Conservation (phyloP, 805 yeast genomes). For the Hanseniaspora guilliermondii region DNA sequence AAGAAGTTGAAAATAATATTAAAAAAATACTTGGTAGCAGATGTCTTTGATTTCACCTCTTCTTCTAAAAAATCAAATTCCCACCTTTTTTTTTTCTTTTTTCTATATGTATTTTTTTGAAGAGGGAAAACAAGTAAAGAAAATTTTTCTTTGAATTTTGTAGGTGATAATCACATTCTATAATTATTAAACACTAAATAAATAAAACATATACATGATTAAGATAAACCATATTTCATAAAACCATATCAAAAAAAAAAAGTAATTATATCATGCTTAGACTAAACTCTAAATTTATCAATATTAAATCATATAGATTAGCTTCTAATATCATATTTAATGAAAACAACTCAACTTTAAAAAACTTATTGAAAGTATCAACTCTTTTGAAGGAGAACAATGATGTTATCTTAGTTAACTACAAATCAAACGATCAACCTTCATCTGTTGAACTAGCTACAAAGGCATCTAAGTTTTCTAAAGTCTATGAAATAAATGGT, state of each 20-base stretch:
- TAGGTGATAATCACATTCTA: not conserved
- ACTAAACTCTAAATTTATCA: not conserved
- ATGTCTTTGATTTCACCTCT: no score
- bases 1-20: no score
- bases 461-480: conserved; percentile 29
- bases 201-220: not conserved
- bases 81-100: no score
- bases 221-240: no score
- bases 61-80: no score
- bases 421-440: not conserved
- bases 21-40: no score
- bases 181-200: not conserved
- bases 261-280: not conserved
- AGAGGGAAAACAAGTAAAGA: no score
- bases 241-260: no score
- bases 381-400: not conserved
- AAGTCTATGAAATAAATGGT: conserved; percentile 41
- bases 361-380: conserved; percentile 1
- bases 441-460: conserved; percentile 29
- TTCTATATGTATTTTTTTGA: no score
- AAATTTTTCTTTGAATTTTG: no score
- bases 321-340: conserved; percentile 7
- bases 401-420: conserved; percentile 2
- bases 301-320: not conserved
- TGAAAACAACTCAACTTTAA: conserved; percentile 6